A percentile compares a stretch with the other conserved stretches of the same genome.
Evolutionary conservation across 805 yeast species (phyloP).

Genomic region (Candida broadrunensis): DNA sequence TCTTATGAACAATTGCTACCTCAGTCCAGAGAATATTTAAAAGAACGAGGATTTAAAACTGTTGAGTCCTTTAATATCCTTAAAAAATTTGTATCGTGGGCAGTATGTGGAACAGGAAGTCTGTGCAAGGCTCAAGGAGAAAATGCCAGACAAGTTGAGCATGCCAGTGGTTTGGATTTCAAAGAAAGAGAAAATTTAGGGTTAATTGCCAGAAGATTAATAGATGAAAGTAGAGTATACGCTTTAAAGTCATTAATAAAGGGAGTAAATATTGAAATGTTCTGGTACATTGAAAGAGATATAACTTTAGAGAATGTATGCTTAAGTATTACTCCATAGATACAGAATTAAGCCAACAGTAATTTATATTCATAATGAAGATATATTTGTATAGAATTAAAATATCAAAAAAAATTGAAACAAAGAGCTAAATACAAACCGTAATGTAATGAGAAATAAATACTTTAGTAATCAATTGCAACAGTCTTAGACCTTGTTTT

Average conservation of each 20-base stretch:
- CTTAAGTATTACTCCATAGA: conserved; percentile 20
- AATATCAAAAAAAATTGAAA: no score
- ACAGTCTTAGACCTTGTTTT: conserved; percentile 86
- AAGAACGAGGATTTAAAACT: conserved; percentile 27
- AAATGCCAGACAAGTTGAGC: background rate
- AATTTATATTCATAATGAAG: no score
- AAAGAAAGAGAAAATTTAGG: conserved; percentile 62
- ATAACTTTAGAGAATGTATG: conserved; percentile 73
- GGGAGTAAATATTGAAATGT: conserved; percentile 47
- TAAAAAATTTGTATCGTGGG: conserved; percentile 80
- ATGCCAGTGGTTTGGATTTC: conserved; percentile 9
- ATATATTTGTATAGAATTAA: no score
- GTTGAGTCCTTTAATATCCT: conserved; percentile 43
- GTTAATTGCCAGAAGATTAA: conserved; percentile 60
- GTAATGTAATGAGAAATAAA: no score
- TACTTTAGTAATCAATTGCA: no score
- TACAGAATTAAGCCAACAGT: no score
- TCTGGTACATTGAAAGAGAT: conserved; percentile 54
- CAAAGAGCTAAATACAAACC: no score
- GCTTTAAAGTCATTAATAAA: conserved; percentile 36
- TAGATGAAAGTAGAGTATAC: conserved; percentile 67
- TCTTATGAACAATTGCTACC: conserved; percentile 53
- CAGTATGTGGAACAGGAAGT: conserved; percentile 65
- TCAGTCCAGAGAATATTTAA: conserved; percentile 41
- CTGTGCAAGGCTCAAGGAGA: conserved; percentile 11